Conservation (phyloP, 1,139 yeast genomes). For the Geotrichum citri-aurantii region DNA sequence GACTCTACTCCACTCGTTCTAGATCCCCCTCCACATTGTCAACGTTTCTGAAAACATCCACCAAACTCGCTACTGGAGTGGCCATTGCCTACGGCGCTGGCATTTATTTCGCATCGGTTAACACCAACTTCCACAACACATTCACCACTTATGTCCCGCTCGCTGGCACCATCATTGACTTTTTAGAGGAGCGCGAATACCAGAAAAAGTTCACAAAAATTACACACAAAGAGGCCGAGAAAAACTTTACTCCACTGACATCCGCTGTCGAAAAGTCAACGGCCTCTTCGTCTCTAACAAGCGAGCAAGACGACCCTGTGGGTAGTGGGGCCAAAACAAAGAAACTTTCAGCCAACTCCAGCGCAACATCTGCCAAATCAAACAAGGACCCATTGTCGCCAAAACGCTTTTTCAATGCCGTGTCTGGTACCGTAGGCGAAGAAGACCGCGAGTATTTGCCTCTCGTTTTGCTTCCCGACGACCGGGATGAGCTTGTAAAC, state of each 20-base stretch:
- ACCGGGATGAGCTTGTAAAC: slow-evolving; percentile 25
- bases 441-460: slow-evolving; percentile 30
- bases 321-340: slow-evolving; percentile 1
- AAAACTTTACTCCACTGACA: not conserved
- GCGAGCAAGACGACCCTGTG: not conserved
- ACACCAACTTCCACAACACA: slow-evolving; percentile 7
- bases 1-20: slow-evolving; percentile 1
- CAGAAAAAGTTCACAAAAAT: slow-evolving; percentile 11
- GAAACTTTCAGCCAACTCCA: slow-evolving; percentile 2
- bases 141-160: slow-evolving; percentile 27
- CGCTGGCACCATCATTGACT: slow-evolving; percentile 25
- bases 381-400: slow-evolving; percentile 29
- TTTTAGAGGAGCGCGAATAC: slow-evolving; percentile 28
- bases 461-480: slow-evolving; percentile 29
- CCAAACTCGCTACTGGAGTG: slow-evolving; percentile 3
- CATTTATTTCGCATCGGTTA: slow-evolving; percentile 13
- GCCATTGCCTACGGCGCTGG: slow-evolving; percentile 12
- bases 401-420: slow-evolving; percentile 29
- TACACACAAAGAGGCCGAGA: not conserved
- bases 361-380: slow-evolving; percentile 10
- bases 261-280: slow-evolving; percentile 5
- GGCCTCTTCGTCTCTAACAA: slow-evolving; percentile 8
- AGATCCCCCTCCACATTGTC: slow-evolving; percentile 4
- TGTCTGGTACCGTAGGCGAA: slow-evolving; percentile 28
- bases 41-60: slow-evolving; percentile 1